Percentiles rank a stretch among this genome's conserved stretches.
Evolutionary conservation across 164 flowering plant species (phyloP).

Genomic region (Aristolochia fimbriata): DNA sequence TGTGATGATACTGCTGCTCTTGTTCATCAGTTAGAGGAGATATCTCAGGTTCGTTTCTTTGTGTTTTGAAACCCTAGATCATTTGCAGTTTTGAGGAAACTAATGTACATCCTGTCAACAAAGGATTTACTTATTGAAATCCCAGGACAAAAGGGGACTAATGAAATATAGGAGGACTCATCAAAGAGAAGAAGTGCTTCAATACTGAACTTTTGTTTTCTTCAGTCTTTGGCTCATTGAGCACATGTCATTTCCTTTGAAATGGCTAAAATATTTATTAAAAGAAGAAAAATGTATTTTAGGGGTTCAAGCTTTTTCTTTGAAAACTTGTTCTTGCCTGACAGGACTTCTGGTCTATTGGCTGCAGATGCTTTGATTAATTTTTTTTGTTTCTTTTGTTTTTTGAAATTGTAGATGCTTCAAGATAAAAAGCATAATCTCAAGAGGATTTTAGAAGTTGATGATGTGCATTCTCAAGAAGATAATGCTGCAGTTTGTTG

Average conservation of each 20-base stretch:
- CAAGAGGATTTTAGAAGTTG: conserved; percentile 14
- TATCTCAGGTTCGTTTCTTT: conserved; percentile 41
- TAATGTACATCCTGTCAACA: too few relatives aligned
- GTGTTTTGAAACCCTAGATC: neutral
- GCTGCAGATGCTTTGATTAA: conserved; percentile 34
- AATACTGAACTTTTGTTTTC: too few relatives aligned
- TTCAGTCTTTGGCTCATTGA: too few relatives aligned
- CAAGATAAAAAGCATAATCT: conserved; percentile 41
- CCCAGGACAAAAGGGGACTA: too few relatives aligned
- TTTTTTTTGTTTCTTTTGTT: too few relatives aligned
- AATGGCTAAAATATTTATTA: too few relatives aligned
- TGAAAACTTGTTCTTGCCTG: neutral
- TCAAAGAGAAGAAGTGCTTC: too few relatives aligned
- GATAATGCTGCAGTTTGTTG: conserved; percentile 42
- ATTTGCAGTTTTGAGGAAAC: neutral
- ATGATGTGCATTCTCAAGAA: conserved; percentile 1
- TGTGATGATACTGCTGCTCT: conserved; percentile 25
- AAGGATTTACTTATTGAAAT: too few relatives aligned
- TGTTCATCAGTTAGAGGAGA: conserved; percentile 44
- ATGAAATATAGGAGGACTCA: too few relatives aligned
- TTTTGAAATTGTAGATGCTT: conserved; percentile 25
- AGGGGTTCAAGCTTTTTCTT: neutral
- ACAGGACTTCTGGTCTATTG: conserved; percentile 27
- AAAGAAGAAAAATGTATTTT: neutral
- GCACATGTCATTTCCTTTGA: too few relatives aligned